Base-by-base conservation (phyloP, 805 yeast species). In the Kodamaea fukazawae region DNA sequence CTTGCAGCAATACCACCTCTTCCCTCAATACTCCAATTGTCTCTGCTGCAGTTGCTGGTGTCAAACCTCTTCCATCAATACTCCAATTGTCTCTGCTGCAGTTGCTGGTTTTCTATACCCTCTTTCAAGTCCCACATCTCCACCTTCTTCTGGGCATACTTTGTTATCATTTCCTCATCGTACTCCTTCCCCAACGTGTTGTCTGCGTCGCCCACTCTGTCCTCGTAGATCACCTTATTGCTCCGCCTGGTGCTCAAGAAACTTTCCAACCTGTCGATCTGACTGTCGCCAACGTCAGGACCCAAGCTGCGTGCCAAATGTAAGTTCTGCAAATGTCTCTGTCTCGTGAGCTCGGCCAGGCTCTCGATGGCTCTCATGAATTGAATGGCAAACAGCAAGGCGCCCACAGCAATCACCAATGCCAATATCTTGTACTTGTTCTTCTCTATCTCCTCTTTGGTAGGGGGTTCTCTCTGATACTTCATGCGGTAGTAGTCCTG, bases 401-500 rank as follows among this genome's bases (percentile, higher is more conserved):
- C 58, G 5, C 64, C 54, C 10, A 65, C 49, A 42, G 71, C 67
- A 4, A 70, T 47, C 5, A 65, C 57, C 0, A 66, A 52, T n/a
- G 75, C 63, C 38, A 70, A 60, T 38, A 72, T 65, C 51, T 60
- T 62, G 60, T 63, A 66, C 48, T 70, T 70, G 56, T 65, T 70
- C 51, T 58, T 70, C 57, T 63, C 64, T 47, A 63, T 44, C 49
- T 67, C 49, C 45, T 64, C 65, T 49, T 57, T 55, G 40, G 76
- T 63, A 15, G 70, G 75, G 4, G 71, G 70, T 13, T 44, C 39
- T 17, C 68, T 48, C 23, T 63, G 53, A 41, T 64, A 59, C 50
- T 57, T 58, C 66, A 70, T 64, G 29, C 59, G 53, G 66, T 78
- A 73, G 53, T 71, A 73, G 42, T 79, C 86, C 46, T 79, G 83